Conservation (phyloP, 345 rosid species). For the Melaleuca quinquenervia region DNA sequence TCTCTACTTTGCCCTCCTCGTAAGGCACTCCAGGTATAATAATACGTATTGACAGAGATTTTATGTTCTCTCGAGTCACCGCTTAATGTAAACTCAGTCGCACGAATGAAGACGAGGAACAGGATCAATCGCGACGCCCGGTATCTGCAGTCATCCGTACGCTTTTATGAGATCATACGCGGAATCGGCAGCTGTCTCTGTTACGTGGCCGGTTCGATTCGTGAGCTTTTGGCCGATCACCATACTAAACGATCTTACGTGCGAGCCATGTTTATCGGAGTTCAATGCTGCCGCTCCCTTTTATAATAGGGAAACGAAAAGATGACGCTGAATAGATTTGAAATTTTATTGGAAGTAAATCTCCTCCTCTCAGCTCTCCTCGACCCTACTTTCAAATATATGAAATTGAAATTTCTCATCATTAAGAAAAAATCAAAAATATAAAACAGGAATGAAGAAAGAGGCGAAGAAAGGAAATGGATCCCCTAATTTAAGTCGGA, state of each 20-base stretch:
- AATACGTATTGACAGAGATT: neutral
- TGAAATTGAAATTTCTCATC: neutral
- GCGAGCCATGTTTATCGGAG: neutral
- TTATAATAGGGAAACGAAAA: neutral
- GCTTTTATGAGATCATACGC: neutral
- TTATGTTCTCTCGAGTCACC: neutral
- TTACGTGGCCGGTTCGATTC: neutral
- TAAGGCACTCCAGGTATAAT: neutral
- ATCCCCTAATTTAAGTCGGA: no score
- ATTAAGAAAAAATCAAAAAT: neutral
- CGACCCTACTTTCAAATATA: neutral
- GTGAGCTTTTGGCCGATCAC: rapidly evolving
- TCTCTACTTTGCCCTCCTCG: neutral
- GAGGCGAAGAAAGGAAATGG: neutral
- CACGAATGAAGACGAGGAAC: neutral
- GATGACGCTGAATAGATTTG: neutral
- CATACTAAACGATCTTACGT: neutral
- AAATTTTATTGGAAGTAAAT: neutral
- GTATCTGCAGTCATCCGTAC: neutral
- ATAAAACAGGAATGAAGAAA: neutral
- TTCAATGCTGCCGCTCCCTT: neutral
- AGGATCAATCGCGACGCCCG: neutral
- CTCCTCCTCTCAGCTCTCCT: neutral
- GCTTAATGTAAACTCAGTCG: neutral
- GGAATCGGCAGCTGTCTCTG: neutral